Base-by-base conservation (phyloP, 2,329 filamentous ascomycete species). In the Plenodomus lindquistii region DNA sequence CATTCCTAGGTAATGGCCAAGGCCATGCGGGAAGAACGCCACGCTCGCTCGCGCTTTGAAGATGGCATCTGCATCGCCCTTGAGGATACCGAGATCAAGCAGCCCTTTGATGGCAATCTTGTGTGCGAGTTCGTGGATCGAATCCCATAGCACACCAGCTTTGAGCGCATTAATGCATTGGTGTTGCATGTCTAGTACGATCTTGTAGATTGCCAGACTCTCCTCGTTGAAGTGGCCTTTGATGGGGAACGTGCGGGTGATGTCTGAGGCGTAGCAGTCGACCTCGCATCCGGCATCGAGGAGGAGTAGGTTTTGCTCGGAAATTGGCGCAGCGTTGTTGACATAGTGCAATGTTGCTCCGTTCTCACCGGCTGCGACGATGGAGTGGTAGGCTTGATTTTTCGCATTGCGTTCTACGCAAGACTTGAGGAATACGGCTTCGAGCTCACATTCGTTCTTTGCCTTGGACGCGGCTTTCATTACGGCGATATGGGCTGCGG, bases 261-360 rank as follows among this genome's bases (percentile, higher is more conserved):
- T 79, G 55, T 86, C 83, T 16, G 77, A 72, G 46, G 75, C 77
- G 54, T 80, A 80, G 69, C 74, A 78, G 44, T 73, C 67, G 40
- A 75, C 74, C 59, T 80, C 77, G 48, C 70, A 86, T 18, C 91
- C 93, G 2, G 91, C 92, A 66, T 97, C 93, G 17, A 97, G 76
- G 48, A 96, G 81, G 43, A 97, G 74, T 62, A 95, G 87, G 45
- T 89, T 83, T 74, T 93, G 91, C 37, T 84, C 84, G 1, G 55
- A 48, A 36, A 69, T 69, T 4, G 63, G 52, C 10, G 60, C 57
- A 31, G 68, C 61, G 34, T 73, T 73, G 29, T 87, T 83, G 19
- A 91, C 84, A 63, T 97, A 97, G 75, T 97, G 93, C 27, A 97
- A 80, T 1, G 90, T 94, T 4, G 91, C 89, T 0, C 88, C 92